Evolutionary conservation across 2,329 filamentous ascomycete species (phyloP).

Genomic region (Amphichorda felina): DNA sequence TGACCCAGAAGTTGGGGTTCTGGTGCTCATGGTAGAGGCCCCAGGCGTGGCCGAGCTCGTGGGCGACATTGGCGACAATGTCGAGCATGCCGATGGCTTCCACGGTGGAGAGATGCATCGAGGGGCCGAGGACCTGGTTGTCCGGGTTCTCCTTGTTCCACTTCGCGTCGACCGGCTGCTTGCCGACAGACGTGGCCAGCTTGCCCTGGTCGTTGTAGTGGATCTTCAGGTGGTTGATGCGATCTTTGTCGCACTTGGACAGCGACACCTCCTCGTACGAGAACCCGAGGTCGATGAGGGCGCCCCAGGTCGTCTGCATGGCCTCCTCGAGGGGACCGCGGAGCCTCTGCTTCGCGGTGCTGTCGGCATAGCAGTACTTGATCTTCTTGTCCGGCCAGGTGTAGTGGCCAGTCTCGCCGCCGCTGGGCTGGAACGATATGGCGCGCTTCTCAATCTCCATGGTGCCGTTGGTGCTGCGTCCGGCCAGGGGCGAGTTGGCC

Average conservation of each 20-base stretch:
- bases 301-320: not conserved
- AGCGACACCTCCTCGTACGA: conserved; percentile 6
- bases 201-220: conserved; percentile 4
- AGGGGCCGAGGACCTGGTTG: no score
- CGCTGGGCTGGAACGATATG: not conserved
- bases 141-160: not conserved
- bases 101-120: conserved; percentile 5
- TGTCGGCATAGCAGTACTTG: conserved; percentile 7
- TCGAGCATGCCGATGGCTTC: conserved; percentile 6
- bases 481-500: not conserved
- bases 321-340: not conserved
- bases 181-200: conserved; percentile 5
- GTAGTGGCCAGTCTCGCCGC: not conserved
- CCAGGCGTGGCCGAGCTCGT: conserved; percentile 16
- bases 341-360: not conserved
- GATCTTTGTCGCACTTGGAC: conserved; percentile 4
- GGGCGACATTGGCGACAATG: conserved; percentile 9
- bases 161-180: conserved; percentile 1
- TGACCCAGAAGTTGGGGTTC: conserved; percentile 11
- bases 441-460: not conserved
- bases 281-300: conserved; percentile 3
- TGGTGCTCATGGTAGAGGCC: conserved; percentile 15
- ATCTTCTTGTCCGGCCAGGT: conserved; percentile 9
- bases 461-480: not conserved
- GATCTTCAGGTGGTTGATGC: conserved; percentile 3